These are phyloP conservation scores for Pyricularia grisea DNA, from an alignment of 2,329 filamentous ascomycete species.

Conservation along the genomic window DNA sequence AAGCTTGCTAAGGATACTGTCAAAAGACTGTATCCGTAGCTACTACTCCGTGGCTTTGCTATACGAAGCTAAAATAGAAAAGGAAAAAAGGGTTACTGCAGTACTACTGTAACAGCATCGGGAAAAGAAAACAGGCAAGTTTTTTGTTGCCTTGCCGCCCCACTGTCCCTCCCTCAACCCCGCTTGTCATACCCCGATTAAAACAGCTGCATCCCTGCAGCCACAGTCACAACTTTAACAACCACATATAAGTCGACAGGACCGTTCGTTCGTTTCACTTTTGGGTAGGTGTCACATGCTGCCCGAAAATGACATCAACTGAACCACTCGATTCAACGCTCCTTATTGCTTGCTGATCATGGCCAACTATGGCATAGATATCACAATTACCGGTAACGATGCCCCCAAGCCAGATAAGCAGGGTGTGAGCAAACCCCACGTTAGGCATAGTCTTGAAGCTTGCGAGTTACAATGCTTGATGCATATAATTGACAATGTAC, in stretches of 20 bases:
- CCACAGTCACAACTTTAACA: background rate
- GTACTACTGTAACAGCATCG: too few species aligned
- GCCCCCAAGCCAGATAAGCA: background rate
- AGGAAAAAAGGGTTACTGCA: too few species aligned
- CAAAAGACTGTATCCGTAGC: too few species aligned
- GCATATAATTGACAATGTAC: too few species aligned
- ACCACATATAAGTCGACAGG: background rate
- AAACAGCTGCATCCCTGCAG: background rate
- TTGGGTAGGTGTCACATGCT: background rate
- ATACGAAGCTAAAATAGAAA: too few species aligned
- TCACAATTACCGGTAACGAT: background rate
- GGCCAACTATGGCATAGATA: background rate
- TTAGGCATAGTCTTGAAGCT: background rate
- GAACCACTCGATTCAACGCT: background rate
- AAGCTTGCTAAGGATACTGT: too few species aligned
- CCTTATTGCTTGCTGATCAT: background rate
- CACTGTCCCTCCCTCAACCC: too few species aligned
- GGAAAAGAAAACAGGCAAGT: too few species aligned
- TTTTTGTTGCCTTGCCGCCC: too few species aligned
- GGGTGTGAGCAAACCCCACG: too few species aligned
- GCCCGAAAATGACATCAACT: background rate
- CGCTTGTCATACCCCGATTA: background rate
- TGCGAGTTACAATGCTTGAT: too few species aligned
- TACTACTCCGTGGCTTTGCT: too few species aligned
- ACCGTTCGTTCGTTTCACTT: background rate